Base-by-base conservation (phyloP, 164 flowering plant genomes). In the Santalum album region DNA sequence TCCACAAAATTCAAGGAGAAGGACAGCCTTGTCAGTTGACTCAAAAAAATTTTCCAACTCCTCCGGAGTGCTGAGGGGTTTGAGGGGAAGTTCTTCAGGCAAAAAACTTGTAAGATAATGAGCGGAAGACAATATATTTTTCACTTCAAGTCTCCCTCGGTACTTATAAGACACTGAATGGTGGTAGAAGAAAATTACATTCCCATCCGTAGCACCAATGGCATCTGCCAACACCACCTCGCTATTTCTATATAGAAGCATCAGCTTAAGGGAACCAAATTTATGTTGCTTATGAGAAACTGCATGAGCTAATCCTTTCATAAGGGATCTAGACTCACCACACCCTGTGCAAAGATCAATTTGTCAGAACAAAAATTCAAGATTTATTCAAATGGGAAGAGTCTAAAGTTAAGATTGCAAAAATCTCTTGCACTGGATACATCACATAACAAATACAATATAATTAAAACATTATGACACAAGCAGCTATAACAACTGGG, bases 1-100 rank as follows among this genome's bases (percentile, higher is more conserved):
- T 50, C 95, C 98, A 74, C 98, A 92, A 67, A 80, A 77, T 52
- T 92, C 98, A 9, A 79, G 29, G 25, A 92, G 78, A 65, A 92
- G 57, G 19, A 92, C 57, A 45, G 91, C 84, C 61, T 73, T 83
- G 59, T 92, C 98, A 32, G 96, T 81, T 51, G 96, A 84, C 32
- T 67, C 75, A 36, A 76, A 39, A 51, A 88, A 89, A 38, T 54
- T 24, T 36, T 64, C 50, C 64, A 92, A 57, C n/a, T 79, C 89
- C 57, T 76, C 77, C 1, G 50, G 62, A 15, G 77, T 72, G 12
- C 55, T 61, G 24, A 92, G 44, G 11, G 49, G 44, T 54, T 65
- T 76, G 18, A 92, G 59, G 4, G 96, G 98, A 25, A 80, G 63
- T 40, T 86, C 86, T 55, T 74, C 75, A 32, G 86, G 81, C 25